Base-by-base conservation (phyloP, 192 early-diverging fungal species). In the Powellomyces hirtus region DNA sequence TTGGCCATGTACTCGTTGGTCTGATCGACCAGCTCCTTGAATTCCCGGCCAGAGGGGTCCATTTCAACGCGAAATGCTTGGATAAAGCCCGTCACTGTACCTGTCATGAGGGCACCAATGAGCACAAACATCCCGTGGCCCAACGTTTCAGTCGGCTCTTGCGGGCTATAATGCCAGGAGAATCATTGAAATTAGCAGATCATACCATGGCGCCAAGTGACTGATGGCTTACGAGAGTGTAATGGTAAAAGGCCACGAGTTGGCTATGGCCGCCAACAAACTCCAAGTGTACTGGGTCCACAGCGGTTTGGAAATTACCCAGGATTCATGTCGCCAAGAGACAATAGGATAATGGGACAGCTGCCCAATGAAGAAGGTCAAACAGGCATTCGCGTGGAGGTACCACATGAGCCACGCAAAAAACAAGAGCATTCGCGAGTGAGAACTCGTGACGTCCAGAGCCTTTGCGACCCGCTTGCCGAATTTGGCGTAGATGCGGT, bases 1-100 rank as follows among this genome's bases (percentile, higher is more conserved):
- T 51, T 58, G 29, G 31, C 46, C 75, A 80, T 67, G 55, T 75
- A 80, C 53, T 80, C 75, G 64, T 50, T 77, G 6, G 76, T 63
- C 53, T 80, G 77, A 49, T 75, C 78, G 24, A 78, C 22, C 60
- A 77, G 78, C 69, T 78, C 71, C 42, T 67, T 58, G 56, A 59
- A 68, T 29, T 50, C 27, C 6, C 57, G 55, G 13, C 42, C 66
- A 5, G 56, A n/a, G 4, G 55, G 55, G 30, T 68, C 66, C 5
- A 68, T 35, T 3, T 57, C 66, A 8, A 68, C 56, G 20, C 66
- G 34, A 10, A 34, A 53, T 14, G 56, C 38, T 46, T 58, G 57
- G 14, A 68, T 68, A 27, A 68, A 46, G n/a, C 56, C 66, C 31
- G 57, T 42, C 22, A 59, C 14, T 4, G 55, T 59, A 4, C 66